phyloP scores from a whole-genome alignment of 306 rosid species.

The Castanea mollissima region DNA sequence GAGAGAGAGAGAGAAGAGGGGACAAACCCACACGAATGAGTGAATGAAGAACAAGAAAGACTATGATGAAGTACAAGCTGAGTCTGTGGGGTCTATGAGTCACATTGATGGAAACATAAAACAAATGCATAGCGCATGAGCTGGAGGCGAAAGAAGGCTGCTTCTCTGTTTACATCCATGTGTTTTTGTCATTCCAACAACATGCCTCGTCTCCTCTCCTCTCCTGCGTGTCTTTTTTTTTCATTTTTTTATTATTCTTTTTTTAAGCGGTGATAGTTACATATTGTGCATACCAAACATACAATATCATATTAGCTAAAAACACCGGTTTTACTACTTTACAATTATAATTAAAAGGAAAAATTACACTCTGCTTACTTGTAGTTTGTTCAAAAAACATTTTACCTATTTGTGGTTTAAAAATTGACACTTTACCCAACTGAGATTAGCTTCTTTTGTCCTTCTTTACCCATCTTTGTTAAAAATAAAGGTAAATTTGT shows the following conservation, averaged over 20 bases:
- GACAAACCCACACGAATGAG: constrained; percentile 38
- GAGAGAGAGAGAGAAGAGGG: constrained; percentile 18
- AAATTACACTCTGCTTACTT: no score
- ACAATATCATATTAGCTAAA: no score
- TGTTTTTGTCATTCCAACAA: constrained; percentile 33
- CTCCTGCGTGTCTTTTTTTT: constrained; percentile 1
- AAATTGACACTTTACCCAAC: no score
- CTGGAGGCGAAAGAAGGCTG: constrained; percentile 5
- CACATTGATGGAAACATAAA: constrained; percentile 23
- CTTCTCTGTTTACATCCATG: constrained; percentile 7
- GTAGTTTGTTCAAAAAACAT: no score
- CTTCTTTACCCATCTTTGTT: no score
- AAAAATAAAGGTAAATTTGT: no score
- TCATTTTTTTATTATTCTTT: not conserved
- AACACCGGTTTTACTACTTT: no score
- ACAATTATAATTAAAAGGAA: no score
- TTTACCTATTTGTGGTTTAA: no score
- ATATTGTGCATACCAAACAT: no score
- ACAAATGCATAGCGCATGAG: constrained; percentile 28
- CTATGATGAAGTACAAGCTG: constrained; percentile 13
- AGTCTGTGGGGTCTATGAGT: constrained; percentile 14
- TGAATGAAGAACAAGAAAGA: constrained; percentile 21
- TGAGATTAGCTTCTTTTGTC: no score
- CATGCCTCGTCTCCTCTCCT: constrained; percentile 27
- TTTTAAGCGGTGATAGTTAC: no score